These are phyloP conservation scores for Vickermania spadyakhi DNA, from an alignment of 208 protist genomes.

Conservation along the genomic window DNA sequence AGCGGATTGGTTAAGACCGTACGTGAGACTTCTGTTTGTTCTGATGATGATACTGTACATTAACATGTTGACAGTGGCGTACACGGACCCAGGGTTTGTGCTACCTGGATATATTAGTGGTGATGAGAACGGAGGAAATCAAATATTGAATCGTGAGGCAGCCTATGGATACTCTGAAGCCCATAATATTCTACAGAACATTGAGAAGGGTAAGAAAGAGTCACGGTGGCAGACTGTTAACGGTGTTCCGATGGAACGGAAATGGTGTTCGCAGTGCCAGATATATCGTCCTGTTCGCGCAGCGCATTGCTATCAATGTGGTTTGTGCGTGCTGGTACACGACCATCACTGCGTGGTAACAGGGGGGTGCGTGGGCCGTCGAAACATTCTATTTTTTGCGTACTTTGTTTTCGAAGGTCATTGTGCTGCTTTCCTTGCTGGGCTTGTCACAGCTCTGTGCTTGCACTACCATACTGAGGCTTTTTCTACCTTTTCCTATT, in stretches of 20 bases:
- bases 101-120: conserved; percentile 57
- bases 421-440: not conserved
- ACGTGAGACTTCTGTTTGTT: conserved; percentile 16
- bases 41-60: conserved; percentile 35
- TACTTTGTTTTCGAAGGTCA: conserved; percentile 28
- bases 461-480: conserved; percentile 17
- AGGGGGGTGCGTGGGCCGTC: conserved; percentile 70
- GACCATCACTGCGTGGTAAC: conserved; percentile 88
- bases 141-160: conserved; percentile 51
- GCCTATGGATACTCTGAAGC: not conserved
- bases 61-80: conserved; percentile 34
- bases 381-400: conserved; percentile 55
- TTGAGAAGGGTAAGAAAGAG: conserved; percentile 45
- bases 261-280: conserved; percentile 86
- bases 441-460: not conserved
- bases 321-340: conserved; percentile 74
- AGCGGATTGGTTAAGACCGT: conserved; percentile 25
- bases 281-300: conserved; percentile 77
- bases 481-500: conserved; percentile 6
- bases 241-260: conserved; percentile 72
- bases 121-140: conserved; percentile 2
- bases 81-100: conserved; percentile 76
- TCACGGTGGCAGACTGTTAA: conserved; percentile 66
- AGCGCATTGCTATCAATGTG: conserved; percentile 87
- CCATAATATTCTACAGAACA: conserved; percentile 3